These are phyloP conservation scores for Theobroma cacao DNA, from an alignment of 345 rosid species.

Conservation along the genomic window DNA sequence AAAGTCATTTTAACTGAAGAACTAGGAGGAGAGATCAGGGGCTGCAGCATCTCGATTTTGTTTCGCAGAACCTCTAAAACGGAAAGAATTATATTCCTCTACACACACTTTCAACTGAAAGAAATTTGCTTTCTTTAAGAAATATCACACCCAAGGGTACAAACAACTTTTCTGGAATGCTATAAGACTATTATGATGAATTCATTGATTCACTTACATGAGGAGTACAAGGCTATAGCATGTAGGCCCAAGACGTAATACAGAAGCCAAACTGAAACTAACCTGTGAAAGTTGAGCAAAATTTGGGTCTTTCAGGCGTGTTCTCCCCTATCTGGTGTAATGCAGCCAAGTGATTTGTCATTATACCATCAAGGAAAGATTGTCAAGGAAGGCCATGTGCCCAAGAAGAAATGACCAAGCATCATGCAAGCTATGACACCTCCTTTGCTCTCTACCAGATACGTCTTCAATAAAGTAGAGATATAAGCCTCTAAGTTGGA, in stretches of 20 bases:
- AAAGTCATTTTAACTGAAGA: neutral
- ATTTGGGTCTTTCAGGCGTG: conserved; percentile 47
- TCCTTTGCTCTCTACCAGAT: conserved; percentile 65
- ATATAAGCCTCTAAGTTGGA: neutral
- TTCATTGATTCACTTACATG: no score
- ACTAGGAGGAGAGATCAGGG: neutral
- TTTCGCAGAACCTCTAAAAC: no score
- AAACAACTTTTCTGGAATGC: neutral
- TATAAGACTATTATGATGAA: no score
- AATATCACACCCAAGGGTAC: neutral
- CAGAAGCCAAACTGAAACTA: neutral
- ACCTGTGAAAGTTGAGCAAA: conserved; percentile 66
- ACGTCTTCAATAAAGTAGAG: conserved; percentile 28
- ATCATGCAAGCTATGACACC: conserved; percentile 81
- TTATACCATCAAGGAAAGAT: conserved; percentile 69
- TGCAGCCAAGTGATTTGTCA: conserved; percentile 69
- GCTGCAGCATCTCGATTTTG: neutral
- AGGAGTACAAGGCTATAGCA: no score
- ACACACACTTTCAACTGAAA: neutral
- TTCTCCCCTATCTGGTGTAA: conserved; percentile 48
- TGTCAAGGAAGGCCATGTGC: conserved; percentile 91
- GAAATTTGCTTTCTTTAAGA: neutral
- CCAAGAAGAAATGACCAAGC: conserved; percentile 55
- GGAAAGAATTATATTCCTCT: no score
- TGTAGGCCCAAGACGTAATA: neutral